Evolutionary conservation across 2,329 filamentous ascomycete genomes (phyloP), one percentile per base, ranked within the genome.

Genomic region (Mycosphaerella arachidis): DNA sequence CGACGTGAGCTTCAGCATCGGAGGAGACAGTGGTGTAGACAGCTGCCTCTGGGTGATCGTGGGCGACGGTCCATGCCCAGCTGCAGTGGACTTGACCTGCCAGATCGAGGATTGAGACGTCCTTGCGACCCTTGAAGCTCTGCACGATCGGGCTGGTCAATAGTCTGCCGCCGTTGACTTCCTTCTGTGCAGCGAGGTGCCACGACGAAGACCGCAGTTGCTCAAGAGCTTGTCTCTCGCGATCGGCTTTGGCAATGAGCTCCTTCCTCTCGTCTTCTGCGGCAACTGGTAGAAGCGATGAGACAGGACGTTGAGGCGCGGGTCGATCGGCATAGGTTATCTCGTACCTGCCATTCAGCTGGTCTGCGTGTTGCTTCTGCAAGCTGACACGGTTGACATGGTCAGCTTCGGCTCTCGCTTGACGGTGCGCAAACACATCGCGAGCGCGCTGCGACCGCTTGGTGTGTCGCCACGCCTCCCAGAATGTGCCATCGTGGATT

Each of bases 1-100:
- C 85, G 30, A 73, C 70, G 27, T 73, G 68, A 10, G 69, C 72
- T 55, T 72, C 72, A 46, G 68, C 67, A 57, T 74, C 70, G 24
- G 70, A 67, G 7, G 75, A 76, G 40, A 74, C 71, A 57, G 93
- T 91, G 0, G 93, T 97, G 78, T 92, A 95, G 56, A 97, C 85
- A 73, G 91, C 92, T 58, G 90, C 84, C 72, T 91, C 88, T 18
- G 90, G 91, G 74, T 92, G 94, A 73, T 93, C 88, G 53, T 90
- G 82, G 0, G 94, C 92, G 59, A 91, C 89, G 72, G 94, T 87
- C 94, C 94, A 99, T 24, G 90, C 93, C 94, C 94, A 99, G 75
- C 96, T 92, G 72, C 91, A 93, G 13, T 89, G 86, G 0, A 88
- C 82, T 71, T 93, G 87, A 48, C 92, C 92, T 53, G 90, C 92